Percentiles rank a stretch among this genome's conserved stretches.
Conservation (phyloP, 2,329 filamentous ascomycete species). For the Fusarium secorum region DNA sequence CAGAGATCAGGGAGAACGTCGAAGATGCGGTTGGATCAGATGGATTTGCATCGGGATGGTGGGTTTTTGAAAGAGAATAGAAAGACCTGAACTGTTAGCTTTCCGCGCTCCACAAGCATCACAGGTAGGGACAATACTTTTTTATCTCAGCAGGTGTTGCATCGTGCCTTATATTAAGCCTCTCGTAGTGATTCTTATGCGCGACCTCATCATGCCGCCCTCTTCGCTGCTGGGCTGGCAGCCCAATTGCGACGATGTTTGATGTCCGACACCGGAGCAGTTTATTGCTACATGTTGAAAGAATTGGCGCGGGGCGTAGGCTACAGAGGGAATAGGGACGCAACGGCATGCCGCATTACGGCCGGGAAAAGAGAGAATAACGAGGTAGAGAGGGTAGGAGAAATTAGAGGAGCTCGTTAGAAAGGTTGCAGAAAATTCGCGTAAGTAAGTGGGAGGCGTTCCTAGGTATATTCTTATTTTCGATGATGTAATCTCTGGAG, state of each 20-base stretch:
- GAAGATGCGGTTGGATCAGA: slow-evolving; percentile 73
- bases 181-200: slow-evolving; percentile 78
- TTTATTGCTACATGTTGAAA: slow-evolving; percentile 25
- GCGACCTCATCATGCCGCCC: slow-evolving; percentile 30
- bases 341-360: slow-evolving; percentile 71
- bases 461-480: slow-evolving; percentile 9
- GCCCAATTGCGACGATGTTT: neutral
- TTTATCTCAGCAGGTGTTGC: slow-evolving; percentile 84
- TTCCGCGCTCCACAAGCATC: neutral
- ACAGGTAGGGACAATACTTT: slow-evolving; percentile 61
- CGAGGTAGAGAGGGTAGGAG: neutral
- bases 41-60: slow-evolving; percentile 93
- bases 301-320: slow-evolving; percentile 32
- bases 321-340: slow-evolving; percentile 46
- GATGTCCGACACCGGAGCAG: slow-evolving; percentile 34
- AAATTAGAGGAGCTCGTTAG: neutral
- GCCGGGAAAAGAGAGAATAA: slow-evolving; percentile 14
- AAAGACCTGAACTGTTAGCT: slow-evolving; percentile 65
- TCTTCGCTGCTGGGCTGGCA: slow-evolving; percentile 25
- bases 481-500: slow-evolving; percentile 43
- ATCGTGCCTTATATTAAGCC: slow-evolving; percentile 73
- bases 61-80: slow-evolving; percentile 87
- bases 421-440: neutral
- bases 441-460: neutral
- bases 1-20: slow-evolving; percentile 83